phyloP scores from a whole-genome alignment of 495 filamentous ascomycete genomes.

The Jackrogersella multiformis region DNA sequence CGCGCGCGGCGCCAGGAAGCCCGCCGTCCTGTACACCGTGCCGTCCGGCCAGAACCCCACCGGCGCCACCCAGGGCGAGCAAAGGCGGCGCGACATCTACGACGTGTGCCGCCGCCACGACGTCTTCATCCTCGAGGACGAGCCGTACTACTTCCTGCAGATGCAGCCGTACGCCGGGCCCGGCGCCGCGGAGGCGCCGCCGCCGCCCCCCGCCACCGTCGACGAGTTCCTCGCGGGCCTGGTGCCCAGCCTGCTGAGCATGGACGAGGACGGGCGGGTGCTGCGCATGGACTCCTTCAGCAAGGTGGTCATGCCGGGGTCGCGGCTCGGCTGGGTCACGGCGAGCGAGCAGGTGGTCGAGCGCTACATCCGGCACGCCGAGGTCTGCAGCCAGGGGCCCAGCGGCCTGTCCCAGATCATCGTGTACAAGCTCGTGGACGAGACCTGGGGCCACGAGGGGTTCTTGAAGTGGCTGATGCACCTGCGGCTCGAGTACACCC shows the following conservation, averaged over 20 bases:
- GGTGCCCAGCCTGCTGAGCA: slow-evolving; percentile 69
- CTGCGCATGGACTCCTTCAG: slow-evolving; percentile 83
- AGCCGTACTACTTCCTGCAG: slow-evolving; percentile 97
- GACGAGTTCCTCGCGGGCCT: slow-evolving; percentile 61
- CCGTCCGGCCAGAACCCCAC: slow-evolving; percentile 93
- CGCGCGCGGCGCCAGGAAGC: slow-evolving; percentile 68
- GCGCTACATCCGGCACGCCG: slow-evolving; percentile 77
- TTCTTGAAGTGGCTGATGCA: slow-evolving; percentile 91
- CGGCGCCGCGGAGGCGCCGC: slow-evolving; percentile 23
- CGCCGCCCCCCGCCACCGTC: slow-evolving; percentile 16
- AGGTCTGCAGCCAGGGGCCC: slow-evolving; percentile 83
- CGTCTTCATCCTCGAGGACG: slow-evolving; percentile 89
- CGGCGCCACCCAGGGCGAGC: slow-evolving; percentile 76
- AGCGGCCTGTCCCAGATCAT: slow-evolving; percentile 83
- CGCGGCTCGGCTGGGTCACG: slow-evolving; percentile 80
- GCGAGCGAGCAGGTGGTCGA: slow-evolving; percentile 85
- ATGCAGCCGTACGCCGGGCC: slow-evolving; percentile 81
- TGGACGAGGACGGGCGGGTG: slow-evolving; percentile 73
- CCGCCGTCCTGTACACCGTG: slow-evolving; percentile 81
- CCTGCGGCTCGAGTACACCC: slow-evolving; percentile 83
- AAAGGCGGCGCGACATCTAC: slow-evolving; percentile 77
- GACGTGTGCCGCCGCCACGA: slow-evolving; percentile 81
- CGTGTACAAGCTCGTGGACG: slow-evolving; percentile 89
- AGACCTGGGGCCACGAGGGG: slow-evolving; percentile 92
- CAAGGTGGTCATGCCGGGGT: slow-evolving; percentile 82